A percentile compares a stretch with the other conserved stretches of the same genome.
phyloP scores from a whole-genome alignment of 2,329 filamentous ascomycete genomes.

The Fusarium chlamydosporum region DNA sequence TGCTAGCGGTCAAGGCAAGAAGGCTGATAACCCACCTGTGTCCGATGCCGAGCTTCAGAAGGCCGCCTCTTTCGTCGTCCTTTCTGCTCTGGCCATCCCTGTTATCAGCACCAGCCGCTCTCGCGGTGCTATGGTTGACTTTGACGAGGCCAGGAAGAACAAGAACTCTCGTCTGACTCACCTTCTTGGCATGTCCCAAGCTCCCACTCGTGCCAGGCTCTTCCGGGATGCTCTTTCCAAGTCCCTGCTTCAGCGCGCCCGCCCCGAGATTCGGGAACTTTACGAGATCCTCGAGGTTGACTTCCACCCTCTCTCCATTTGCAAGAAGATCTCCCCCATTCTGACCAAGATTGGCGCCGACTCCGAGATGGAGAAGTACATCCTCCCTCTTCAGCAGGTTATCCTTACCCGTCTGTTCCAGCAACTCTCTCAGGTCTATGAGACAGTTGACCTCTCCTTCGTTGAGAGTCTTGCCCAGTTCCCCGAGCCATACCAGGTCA shows the following conservation, averaged over 20 bases:
- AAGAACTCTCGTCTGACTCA: constrained; percentile 98
- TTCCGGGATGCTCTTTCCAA: constrained; percentile 98
- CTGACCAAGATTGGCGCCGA: constrained; percentile 93
- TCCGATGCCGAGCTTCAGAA: constrained; percentile 92
- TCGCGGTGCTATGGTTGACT: constrained; percentile 94
- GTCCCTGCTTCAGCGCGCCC: constrained; percentile 90
- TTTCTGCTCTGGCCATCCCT: constrained; percentile 96
- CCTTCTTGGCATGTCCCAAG: constrained; percentile 90
- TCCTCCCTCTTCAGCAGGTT: constrained; percentile 95
- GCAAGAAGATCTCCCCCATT: constrained; percentile 98
- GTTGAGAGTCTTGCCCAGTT: constrained; percentile 95
- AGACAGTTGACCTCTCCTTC: constrained; percentile 94
- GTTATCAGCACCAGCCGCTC: constrained; percentile 99
- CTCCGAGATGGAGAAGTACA: constrained; percentile 97
- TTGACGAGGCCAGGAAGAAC: constrained; percentile 97
- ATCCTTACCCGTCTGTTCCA: constrained; percentile 98
- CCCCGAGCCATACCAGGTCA: constrained; percentile 96
- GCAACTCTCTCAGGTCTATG: constrained; percentile 98
- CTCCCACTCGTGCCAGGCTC: constrained; percentile 88
- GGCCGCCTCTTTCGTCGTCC: constrained; percentile 93
- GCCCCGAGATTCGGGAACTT: constrained; percentile 94
- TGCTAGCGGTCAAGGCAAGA: constrained; percentile 86
- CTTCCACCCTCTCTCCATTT: constrained; percentile 98
- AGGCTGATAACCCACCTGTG: constrained; percentile 93
- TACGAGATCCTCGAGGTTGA: constrained; percentile 99